Percentiles rank a stretch among this genome's conserved stretches.
phyloP scores from a whole-genome alignment of 345 rosid genomes.

The Raphanus raphanistrum region DNA sequence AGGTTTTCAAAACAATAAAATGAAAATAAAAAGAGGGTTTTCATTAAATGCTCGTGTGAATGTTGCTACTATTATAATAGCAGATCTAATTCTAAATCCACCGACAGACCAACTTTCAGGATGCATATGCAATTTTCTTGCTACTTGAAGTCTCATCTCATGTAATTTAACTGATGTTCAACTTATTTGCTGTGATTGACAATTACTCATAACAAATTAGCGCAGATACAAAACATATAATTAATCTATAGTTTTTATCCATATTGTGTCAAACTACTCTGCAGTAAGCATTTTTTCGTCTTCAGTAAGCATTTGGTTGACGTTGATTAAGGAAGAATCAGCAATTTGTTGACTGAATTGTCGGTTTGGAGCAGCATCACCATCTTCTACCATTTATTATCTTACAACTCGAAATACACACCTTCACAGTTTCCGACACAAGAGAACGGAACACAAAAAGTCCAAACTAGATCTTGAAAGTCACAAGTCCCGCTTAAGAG shows the following conservation, averaged over 20 bases:
- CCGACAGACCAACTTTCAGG: conserved; percentile 27
- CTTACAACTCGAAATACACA: background rate
- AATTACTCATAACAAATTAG: background rate
- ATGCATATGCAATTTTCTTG: conserved; percentile 33
- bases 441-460: background rate
- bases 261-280: background rate
- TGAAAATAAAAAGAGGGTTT: background rate
- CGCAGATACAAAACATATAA: background rate
- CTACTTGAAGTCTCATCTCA: conserved; percentile 11
- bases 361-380: background rate
- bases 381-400: background rate
- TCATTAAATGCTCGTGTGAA: conserved; percentile 22
- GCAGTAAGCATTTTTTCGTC: background rate
- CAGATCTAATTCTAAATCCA: conserved; percentile 35
- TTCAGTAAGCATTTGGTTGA: background rate
- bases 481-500: background rate
- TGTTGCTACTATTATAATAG: background rate
- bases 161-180: background rate
- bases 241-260: background rate
- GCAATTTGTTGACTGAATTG: conserved; percentile 3
- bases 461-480: conserved; percentile 9
- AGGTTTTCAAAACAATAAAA: background rate
- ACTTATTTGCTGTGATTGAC: conserved; percentile 4
- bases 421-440: background rate
- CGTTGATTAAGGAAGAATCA: background rate